Base-by-base conservation (phyloP, 164 flowering plant species). In the Annona squamosa region DNA sequence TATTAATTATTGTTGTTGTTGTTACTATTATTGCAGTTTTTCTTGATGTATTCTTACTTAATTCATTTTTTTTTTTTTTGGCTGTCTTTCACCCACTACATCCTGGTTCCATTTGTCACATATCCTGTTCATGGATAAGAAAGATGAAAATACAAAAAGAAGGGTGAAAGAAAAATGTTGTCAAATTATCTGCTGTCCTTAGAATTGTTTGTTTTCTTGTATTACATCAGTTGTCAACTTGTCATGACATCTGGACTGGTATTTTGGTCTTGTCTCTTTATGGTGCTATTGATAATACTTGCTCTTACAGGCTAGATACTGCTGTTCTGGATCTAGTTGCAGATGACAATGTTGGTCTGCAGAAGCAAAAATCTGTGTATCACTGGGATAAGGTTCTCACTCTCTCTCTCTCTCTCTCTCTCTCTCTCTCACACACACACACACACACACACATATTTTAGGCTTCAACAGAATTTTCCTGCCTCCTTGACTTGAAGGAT, bases 251-350 rank as follows among this genome's bases (percentile, higher is more conserved):
- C 59, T 12, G 59, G 10, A 52, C 13, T 52, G 59, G 59, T 12
- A 52, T 10, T 10, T 52, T 52, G 5, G 9, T 2, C 59, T 7
- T 68, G 12, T 46, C 46, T 68, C 70, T 17, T 68, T 46, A 42
- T 68, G 47, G 19, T 46, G 42, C n/a, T 43, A 42, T 18, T 56
- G 42, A 41, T 66, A 17, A 57, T 64, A 65, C 52, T 26, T 66
- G 41, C 10, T 4, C 17, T 41, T 65, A 48, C 81, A 92, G 97
- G 83, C 83, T 95, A 82, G 99, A 93, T 4, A 75, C 89, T 81
- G 99, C 97, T 76, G 96, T 95, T 52, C 83, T 95, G 59, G 99
- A 95, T 84, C 82, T 93, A 67, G 93, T 90, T 76, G 98, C 93
- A 62, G 99, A 95, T 87, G 97, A 93, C 80, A 74, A 79, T 78